Conservation (phyloP, 345 rosid genomes). For the Arabidopsis suecica region DNA sequence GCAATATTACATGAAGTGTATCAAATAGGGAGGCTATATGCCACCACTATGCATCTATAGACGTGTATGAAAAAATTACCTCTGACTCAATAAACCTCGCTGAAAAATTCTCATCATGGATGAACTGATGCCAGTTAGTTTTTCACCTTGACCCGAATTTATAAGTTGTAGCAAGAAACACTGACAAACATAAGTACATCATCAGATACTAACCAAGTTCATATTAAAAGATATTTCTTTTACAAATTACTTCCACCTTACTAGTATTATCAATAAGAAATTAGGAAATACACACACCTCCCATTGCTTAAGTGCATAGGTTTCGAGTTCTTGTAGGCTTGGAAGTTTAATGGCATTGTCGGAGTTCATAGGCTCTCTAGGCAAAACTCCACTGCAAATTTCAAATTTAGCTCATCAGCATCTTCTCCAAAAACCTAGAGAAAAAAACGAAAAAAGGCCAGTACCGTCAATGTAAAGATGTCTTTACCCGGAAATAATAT, state of each 20-base stretch:
- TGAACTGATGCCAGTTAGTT: slow-evolving; percentile 70
- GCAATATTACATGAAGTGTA: slow-evolving; percentile 30
- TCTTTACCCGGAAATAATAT: slow-evolving; percentile 69
- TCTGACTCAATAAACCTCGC: slow-evolving; percentile 84
- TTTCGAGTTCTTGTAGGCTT: slow-evolving; percentile 74
- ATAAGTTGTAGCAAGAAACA: slow-evolving; percentile 93
- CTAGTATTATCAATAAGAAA: slow-evolving; percentile 19
- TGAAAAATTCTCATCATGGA: slow-evolving; percentile 92
- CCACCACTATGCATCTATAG: slow-evolving; percentile 21
- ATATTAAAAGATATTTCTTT: background rate
- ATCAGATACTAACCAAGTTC: slow-evolving; percentile 47
- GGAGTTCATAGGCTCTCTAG: slow-evolving; percentile 84
- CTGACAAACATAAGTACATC: slow-evolving; percentile 54
- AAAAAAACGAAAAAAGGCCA: slow-evolving; percentile 5
- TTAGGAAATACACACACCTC: slow-evolving; percentile 67
- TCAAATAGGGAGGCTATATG: slow-evolving; percentile 29
- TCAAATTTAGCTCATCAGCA: slow-evolving; percentile 38
- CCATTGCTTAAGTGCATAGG: slow-evolving; percentile 89
- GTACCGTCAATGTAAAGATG: slow-evolving; percentile 7
- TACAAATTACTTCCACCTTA: background rate
- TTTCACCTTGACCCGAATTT: slow-evolving; percentile 79
- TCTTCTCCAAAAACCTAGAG: slow-evolving; percentile 3
- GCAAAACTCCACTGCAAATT: slow-evolving; percentile 76
- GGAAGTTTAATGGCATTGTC: slow-evolving; percentile 68
- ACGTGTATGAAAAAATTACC: slow-evolving; percentile 48